Base-by-base conservation (phyloP, 2,329 filamentous ascomycete species). In the Dactylellina sp. region DNA sequence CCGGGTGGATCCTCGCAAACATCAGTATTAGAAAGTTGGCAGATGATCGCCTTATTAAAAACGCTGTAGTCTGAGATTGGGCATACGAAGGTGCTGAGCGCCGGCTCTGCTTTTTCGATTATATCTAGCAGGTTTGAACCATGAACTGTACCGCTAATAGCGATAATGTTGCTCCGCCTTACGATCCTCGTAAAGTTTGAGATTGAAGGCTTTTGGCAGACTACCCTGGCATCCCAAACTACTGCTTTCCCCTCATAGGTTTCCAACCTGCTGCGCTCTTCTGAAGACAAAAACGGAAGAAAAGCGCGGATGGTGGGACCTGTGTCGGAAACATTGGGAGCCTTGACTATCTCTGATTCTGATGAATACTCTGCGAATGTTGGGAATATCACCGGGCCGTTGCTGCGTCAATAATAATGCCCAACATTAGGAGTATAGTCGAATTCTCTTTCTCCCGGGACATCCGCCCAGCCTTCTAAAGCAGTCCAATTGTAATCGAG, bases 141-240 rank as follows among this genome's bases (percentile, higher is more conserved):
- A 3, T 24, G 28, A 11, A 55, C 16, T 3, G 7, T 11, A 28
- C 28, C 50, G 20, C 28, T 55, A 28, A 55, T 24, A 14, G 2
- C 50, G 16, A 39, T 18, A 20, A 16, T 14, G 5, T 20, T 46
- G 12, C 40, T 25, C 4, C 16, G n/a, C 25, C 7, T n/a, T 9
- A 22, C 7, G 1, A 49, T 32, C 28, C 6, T 9, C n/a, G 3
- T 16, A 7, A 25, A 47, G 16, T 59, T 55, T 14, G 64, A 55
- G 1, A 70, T 24, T 46, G 24, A 6, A 22, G 64, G 64, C 32
- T 53, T 53, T 46, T 70, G 64, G 44, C 64, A 70, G 1, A 70
- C 18, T 1, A 70, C 64, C 25, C 64, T 61, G 1, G 55, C 55
- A 61, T 70, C 64, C 46, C 46, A 61, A 16, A 70, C 55, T 18